A percentile compares a stretch with the other conserved stretches of the same genome.
These are phyloP conservation scores for Hypoxylon sp. DNA, from an alignment of 2,329 filamentous ascomycete species.

Conservation along the genomic window DNA sequence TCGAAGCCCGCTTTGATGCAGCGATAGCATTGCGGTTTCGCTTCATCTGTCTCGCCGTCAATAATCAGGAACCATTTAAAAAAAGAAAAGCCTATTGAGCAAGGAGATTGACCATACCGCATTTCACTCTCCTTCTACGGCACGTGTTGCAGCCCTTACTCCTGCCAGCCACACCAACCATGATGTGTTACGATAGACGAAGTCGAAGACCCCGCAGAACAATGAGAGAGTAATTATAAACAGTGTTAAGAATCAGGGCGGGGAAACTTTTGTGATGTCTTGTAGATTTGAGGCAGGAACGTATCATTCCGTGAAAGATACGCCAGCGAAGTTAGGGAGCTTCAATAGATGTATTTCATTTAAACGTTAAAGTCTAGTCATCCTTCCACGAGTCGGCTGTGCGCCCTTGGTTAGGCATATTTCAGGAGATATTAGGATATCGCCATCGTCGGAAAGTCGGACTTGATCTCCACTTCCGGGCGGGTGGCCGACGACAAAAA, in stretches of 20 bases:
- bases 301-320: conserved; percentile 18
- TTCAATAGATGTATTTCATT: conserved; percentile 18
- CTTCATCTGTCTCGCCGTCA: conserved; percentile 40
- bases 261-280: conserved; percentile 14
- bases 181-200: conserved; percentile 16
- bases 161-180: conserved; percentile 45
- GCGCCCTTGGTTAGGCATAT: conserved; percentile 17
- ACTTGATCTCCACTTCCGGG: conserved; percentile 33
- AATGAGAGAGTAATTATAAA: background rate
- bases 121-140: conserved; percentile 42
- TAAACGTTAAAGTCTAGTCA: conserved; percentile 11
- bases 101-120: conserved; percentile 33
- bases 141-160: conserved; percentile 46
- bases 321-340: conserved; percentile 7
- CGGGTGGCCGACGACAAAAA: conserved; percentile 37
- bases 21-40: conserved; percentile 42
- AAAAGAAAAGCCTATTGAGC: background rate
- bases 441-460: conserved; percentile 29
- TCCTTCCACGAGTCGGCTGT: conserved; percentile 24
- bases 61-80: conserved; percentile 4
- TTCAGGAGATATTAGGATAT: conserved; percentile 35
- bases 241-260: background rate
- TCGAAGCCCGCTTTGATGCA: conserved; percentile 42
- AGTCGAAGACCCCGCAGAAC: conserved; percentile 1
- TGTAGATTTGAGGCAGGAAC: conserved; percentile 6